Conservation (phyloP, 2,329 filamentous ascomycete genomes). For the Botrytis cinerea region DNA sequence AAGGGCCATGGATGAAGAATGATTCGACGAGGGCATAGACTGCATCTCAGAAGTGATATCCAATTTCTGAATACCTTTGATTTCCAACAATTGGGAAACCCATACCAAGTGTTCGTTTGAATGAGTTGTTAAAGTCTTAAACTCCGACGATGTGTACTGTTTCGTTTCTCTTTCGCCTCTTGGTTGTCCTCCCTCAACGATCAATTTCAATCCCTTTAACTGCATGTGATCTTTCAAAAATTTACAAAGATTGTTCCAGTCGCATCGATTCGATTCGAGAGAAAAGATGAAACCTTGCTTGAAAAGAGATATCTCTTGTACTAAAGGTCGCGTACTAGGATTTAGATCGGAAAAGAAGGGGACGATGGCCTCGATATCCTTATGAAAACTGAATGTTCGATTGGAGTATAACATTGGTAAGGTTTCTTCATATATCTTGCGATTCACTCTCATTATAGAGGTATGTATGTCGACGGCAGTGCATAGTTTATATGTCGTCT, state of each 20-base stretch:
- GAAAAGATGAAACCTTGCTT: slow-evolving; percentile 57
- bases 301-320: slow-evolving; percentile 54
- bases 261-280: slow-evolving; percentile 56
- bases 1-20: slow-evolving; percentile 56
- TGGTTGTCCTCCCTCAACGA: slow-evolving; percentile 57
- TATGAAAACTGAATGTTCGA: slow-evolving; percentile 61
- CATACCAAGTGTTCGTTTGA: slow-evolving; percentile 56
- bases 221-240: slow-evolving; percentile 46
- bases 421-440: slow-evolving; percentile 56
- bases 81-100: slow-evolving; percentile 55
- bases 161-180: slow-evolving; percentile 51
- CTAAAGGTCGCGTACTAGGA: slow-evolving; percentile 48
- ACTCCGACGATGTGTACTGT: slow-evolving; percentile 49
- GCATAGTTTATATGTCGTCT: slow-evolving; percentile 58
- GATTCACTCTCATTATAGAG: slow-evolving; percentile 50
- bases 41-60: slow-evolving; percentile 56
- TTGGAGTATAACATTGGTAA: slow-evolving; percentile 55
- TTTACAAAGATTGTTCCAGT: slow-evolving; percentile 56
- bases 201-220: slow-evolving; percentile 50
- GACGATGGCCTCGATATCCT: slow-evolving; percentile 59
- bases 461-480: slow-evolving; percentile 47
- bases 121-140: slow-evolving; percentile 48
- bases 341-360: slow-evolving; percentile 62
- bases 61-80: slow-evolving; percentile 52
- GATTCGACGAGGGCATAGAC: slow-evolving; percentile 48